Evolutionary conservation across 257 asterid species (phyloP).

Genomic region (Buddleja alternifolia): DNA sequence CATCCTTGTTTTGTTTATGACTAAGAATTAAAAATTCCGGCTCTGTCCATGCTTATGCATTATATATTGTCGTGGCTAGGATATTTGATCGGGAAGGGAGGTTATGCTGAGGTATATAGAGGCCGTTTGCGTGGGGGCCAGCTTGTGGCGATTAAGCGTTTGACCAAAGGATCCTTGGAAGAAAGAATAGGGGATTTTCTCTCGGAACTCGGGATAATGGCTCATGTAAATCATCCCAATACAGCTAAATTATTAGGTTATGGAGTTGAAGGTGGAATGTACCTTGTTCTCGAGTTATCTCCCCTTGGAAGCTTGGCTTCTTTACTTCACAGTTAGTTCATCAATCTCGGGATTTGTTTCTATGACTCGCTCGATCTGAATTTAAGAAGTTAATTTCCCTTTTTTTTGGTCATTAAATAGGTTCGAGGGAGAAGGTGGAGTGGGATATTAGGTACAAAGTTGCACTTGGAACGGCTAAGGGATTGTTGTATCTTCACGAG

Average conservation of each 20-base stretch:
- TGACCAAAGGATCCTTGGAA: slow-evolving; percentile 62
- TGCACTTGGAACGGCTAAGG: slow-evolving; percentile 82
- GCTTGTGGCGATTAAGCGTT: slow-evolving; percentile 81
- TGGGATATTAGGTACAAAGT: slow-evolving; percentile 81
- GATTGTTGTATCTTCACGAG: slow-evolving; percentile 87
- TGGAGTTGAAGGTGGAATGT: slow-evolving; percentile 89
- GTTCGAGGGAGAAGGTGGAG: slow-evolving; percentile 63
- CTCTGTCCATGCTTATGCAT: too few relatives aligned
- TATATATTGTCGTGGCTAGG: too few relatives aligned
- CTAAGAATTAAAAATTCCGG: too few relatives aligned
- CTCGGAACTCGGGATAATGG: slow-evolving; percentile 96
- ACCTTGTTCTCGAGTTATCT: slow-evolving; percentile 90
- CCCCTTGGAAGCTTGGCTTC: slow-evolving; percentile 94
- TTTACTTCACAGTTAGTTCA: slow-evolving; percentile 84
- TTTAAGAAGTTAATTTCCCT: not conserved
- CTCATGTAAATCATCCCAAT: slow-evolving; percentile 90
- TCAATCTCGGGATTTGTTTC: not conserved
- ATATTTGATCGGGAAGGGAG: slow-evolving; percentile 86
- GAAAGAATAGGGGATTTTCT: slow-evolving; percentile 79
- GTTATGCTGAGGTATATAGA: slow-evolving; percentile 89
- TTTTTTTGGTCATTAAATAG: slow-evolving; percentile 35
- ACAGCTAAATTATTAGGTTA: slow-evolving; percentile 92
- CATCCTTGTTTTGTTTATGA: too few relatives aligned
- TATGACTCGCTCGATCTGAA: not conserved
- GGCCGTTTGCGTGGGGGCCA: slow-evolving; percentile 73